Base-by-base conservation (phyloP, 148 eudicot species). In the Suaeda aralocaspica region DNA sequence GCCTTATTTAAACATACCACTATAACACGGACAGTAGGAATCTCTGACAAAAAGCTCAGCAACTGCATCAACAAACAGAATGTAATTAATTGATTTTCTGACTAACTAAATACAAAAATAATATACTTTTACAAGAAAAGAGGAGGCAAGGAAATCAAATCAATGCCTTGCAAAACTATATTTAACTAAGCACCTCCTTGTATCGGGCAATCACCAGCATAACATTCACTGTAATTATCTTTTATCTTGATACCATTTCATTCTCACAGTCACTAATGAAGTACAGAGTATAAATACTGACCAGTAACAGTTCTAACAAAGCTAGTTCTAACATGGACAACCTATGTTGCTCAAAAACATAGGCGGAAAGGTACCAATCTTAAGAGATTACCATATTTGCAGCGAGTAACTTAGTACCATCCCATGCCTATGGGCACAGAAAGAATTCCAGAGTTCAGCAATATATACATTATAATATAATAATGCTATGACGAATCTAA, bases 1-100 rank as follows among this genome's bases (percentile, higher is more conserved):
- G 56, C 5, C 44, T 19, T 30, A 50, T n/a, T 41, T 19, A 68
- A 39, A 36, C 94, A 44, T 90, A 92, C 98, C 96, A 92, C 98
- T 81, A 92, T 77, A 42, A 88, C 67, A 44, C 90, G 84, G 67
- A 87, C 92, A 74, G 84, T 79, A 69, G 94, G 85, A 76, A 92
- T 86, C 82, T 90, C 92, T 26, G 94, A 88, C 68, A 88, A 77
- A 80, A 92, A 92, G 84, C 81, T 90, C 79, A 92, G 76, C 78
- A 92, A 74, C 98, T 64, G 67, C 66, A 75, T 36, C 45, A 28
- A 42, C 51, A 72, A 62, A 50, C 57, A 61, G 48, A 66, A 9
- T 53, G 45, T 42, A 55, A 62, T 66, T 42, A 72, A 45, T n/a
- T 44, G 48, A 53, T 57, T 26, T 67, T 15, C 22, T 14, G 29